Base-by-base conservation (phyloP, 176 grass and related monocot species). In the Oropetium thomaeum region DNA sequence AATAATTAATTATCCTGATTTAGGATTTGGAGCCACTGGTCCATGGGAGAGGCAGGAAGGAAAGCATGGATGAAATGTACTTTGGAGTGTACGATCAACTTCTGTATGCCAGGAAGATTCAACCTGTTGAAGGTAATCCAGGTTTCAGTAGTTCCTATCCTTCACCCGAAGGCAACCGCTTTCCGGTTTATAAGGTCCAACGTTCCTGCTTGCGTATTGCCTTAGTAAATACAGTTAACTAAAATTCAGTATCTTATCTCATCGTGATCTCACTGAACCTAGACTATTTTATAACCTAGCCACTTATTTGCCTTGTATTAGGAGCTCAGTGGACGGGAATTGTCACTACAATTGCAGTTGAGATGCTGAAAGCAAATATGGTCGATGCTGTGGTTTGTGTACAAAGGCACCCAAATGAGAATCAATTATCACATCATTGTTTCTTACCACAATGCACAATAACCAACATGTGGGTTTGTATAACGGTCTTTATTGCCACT, bases 361-460 rank as follows among this genome's bases (percentile, higher is more conserved):
- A 93, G 89, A 97, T 97, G 94, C 81, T 93, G 48, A 93, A 93
- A 80, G 70, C 94, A 77, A 81, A 97, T 30, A 78, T 97, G 83
- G 94, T 97, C 1, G 90, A 93, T 83, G 90, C 88, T 71, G 94
- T 97, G 73, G 65, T 97, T 89, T 97, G 94, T 83, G 94, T 97
- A 77, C 90, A 97, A 81, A 97, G 90, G 94, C 92, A 85, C 68
- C 76, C 80, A 63, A 62, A 74, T 23, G 74, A 88, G 38, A 88
- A 71, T 80, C 71, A 75, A 55, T 76, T 65, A 41, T 25, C 67
- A 75, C 26, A 57, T 70, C 31, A 49, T 70, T 48, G 10, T 74
- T 82, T 82, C 53, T 58, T 27, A 14, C 65, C 77, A 49, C 65
- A 44, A 63, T 83, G 43, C 47, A 43, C 43, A 8, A 40, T 20